These are phyloP conservation scores for Chlamydomonas sp. DNA, from an alignment of 139 green algal species.

Conservation along the genomic window DNA sequence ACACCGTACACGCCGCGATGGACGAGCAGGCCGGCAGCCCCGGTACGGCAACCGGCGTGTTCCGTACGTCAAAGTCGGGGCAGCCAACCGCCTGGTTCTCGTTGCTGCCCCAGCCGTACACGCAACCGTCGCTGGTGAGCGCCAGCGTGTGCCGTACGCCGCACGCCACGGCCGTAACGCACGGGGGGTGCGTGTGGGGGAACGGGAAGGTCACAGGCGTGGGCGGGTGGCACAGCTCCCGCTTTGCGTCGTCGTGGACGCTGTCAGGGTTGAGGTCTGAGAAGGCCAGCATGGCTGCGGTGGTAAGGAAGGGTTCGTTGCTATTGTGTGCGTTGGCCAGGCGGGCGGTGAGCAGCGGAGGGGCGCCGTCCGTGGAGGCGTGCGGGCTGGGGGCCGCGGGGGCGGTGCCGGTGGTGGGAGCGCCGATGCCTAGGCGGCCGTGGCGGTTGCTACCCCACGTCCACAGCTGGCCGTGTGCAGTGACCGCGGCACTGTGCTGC, in stretches of 20 bases:
- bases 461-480: conserved; percentile 34
- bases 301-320: conserved; percentile 14
- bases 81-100: conserved; percentile 28
- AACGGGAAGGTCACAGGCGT: background rate
- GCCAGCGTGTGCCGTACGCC: conserved; percentile 59
- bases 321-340: background rate
- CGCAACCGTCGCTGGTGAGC: conserved; percentile 53
- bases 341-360: background rate
- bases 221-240: conserved; percentile 6
- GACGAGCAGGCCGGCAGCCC: conserved; percentile 21
- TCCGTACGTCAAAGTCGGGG: conserved; percentile 23
- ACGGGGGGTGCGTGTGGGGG: background rate
- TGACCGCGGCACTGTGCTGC: conserved; percentile 50
- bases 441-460: conserved; percentile 53
- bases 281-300: conserved; percentile 29
- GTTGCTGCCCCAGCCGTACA: conserved; percentile 74
- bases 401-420: background rate
- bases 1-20: conserved; percentile 44
- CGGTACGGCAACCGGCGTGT: conserved; percentile 10
- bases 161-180: conserved; percentile 40
- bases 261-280: background rate
- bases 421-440: conserved; percentile 26
- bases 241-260: conserved; percentile 27
- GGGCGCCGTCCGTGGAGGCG: background rate
- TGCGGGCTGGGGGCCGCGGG: background rate